A percentile compares a stretch with the other conserved stretches of the same genome.
These are phyloP conservation scores for Ophiocordyceps polyrhachis-furcata DNA, from an alignment of 2,329 filamentous ascomycete genomes.

Conservation along the genomic window DNA sequence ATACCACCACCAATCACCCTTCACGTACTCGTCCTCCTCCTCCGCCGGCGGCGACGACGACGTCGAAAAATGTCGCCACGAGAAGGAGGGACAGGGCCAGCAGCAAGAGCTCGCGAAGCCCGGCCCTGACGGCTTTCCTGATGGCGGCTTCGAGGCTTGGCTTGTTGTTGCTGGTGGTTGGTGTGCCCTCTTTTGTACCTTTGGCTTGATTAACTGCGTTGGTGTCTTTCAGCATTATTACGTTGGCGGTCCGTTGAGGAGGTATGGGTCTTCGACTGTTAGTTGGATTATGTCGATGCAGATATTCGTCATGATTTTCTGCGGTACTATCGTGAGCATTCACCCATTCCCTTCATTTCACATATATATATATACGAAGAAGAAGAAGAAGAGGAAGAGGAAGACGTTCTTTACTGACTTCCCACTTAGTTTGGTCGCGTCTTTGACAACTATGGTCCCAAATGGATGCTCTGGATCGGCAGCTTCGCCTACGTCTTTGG, in stretches of 20 bases:
- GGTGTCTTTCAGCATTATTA: constrained; percentile 44
- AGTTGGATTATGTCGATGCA: constrained; percentile 42
- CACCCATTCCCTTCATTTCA: constrained; percentile 4
- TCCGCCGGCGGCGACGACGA: not conserved
- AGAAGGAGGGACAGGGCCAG: not conserved
- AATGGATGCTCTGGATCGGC: constrained; percentile 33
- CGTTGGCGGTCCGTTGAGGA: constrained; percentile 23
- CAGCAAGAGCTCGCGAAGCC: not conserved
- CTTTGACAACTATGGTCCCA: constrained; percentile 47
- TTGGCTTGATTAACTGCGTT: constrained; percentile 24
- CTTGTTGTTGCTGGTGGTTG: constrained; percentile 31
- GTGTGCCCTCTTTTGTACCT: constrained; percentile 24
- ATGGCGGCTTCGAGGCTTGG: constrained; percentile 40
- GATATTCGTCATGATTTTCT: constrained; percentile 27
- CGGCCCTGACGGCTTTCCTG: constrained; percentile 33
- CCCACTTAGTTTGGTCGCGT: constrained; percentile 30
- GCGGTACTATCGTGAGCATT: constrained; percentile 25
- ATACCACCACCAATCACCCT: not conserved
- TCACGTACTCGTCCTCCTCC: not conserved
- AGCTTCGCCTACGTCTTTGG: constrained; percentile 40
- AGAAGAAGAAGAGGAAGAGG: no score
- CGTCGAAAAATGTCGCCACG: not conserved
- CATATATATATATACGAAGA: no score
- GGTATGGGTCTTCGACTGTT: constrained; percentile 30
- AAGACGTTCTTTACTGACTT: no score